Evolutionary conservation across 768 basidiomycete species (phyloP).

Genomic region (Candolleomyces efflorescens): DNA sequence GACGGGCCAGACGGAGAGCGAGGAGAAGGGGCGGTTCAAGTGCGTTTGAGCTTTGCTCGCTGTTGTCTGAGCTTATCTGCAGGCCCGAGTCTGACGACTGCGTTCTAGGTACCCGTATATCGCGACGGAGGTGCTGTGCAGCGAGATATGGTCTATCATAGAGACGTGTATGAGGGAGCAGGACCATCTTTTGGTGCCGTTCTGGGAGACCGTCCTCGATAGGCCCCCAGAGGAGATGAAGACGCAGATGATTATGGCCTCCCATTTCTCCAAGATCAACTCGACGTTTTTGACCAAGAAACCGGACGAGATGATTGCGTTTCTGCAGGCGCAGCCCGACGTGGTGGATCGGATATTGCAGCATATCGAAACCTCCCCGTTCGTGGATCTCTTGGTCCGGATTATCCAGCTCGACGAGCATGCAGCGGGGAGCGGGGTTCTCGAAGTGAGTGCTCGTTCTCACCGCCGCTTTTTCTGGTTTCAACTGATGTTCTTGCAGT

Average conservation of each 20-base stretch:
- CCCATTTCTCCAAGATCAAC: conserved; percentile 94
- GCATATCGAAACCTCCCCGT: conserved; percentile 85
- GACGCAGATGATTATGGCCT: conserved; percentile 80
- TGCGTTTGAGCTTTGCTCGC: conserved; percentile 47
- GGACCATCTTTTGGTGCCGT: conserved; percentile 71
- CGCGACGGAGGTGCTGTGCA: conserved; percentile 92
- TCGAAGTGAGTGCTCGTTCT: conserved; percentile 70
- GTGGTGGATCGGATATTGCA: conserved; percentile 78
- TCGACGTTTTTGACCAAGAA: conserved; percentile 84
- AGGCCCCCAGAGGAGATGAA: conserved; percentile 83
- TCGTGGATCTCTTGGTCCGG: conserved; percentile 88
- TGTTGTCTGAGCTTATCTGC: conserved; percentile 2
- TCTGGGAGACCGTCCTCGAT: conserved; percentile 89
- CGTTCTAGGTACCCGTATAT: conserved; percentile 79
- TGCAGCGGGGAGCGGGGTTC: conserved; percentile 73
- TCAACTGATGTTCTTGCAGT: conserved; percentile 40
- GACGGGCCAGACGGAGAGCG: conserved; percentile 79
- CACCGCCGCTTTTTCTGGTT: conserved; percentile 18
- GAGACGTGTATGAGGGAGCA: conserved; percentile 78
- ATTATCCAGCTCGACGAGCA: conserved; percentile 89
- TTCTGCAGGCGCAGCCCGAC: conserved; percentile 79
- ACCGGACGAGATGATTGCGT: conserved; percentile 90
- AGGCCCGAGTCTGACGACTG: neutral
- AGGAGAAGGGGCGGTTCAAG: conserved; percentile 80
- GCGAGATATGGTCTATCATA: conserved; percentile 93